Evolutionary conservation across 352 stramenopile species (phyloP).

Genomic region (Globisporangium perplexum): DNA sequence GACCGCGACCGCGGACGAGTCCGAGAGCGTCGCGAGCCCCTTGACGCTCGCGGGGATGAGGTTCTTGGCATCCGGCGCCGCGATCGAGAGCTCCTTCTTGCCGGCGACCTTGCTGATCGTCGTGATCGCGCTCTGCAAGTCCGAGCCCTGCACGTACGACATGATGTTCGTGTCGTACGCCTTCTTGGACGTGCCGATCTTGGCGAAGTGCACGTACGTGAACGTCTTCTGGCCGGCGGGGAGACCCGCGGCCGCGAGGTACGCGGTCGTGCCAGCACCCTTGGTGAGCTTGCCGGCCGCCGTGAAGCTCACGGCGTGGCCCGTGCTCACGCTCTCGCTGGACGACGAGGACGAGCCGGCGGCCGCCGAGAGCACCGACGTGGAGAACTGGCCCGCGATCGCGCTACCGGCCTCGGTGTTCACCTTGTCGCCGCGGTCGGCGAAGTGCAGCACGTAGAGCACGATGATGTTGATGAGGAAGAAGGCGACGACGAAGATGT

Average conservation of each 20-base stretch:
- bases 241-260: slow-evolving; percentile 46
- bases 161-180: slow-evolving; percentile 48
- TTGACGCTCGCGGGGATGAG: slow-evolving; percentile 54
- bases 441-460: slow-evolving; percentile 80
- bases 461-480: slow-evolving; percentile 79
- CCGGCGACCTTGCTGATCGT: slow-evolving; percentile 30
- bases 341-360: slow-evolving; percentile 7
- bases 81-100: slow-evolving; percentile 47
- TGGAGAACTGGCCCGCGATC: slow-evolving; percentile 30
- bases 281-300: slow-evolving; percentile 38
- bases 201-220: slow-evolving; percentile 58
- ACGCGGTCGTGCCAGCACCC: slow-evolving; percentile 66
- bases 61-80: slow-evolving; percentile 33
- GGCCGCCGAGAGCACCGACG: slow-evolving; percentile 21
- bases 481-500: slow-evolving; percentile 38
- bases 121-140: slow-evolving; percentile 44
- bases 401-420: slow-evolving; percentile 13
- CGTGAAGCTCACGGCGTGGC: slow-evolving; percentile 60
- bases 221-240: slow-evolving; percentile 38
- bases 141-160: slow-evolving; percentile 47
- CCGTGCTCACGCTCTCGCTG: slow-evolving; percentile 20
- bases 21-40: slow-evolving; percentile 54
- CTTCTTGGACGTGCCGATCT: slow-evolving; percentile 34
- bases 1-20: slow-evolving; percentile 44
- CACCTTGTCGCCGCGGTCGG: slow-evolving; percentile 37